These are phyloP conservation scores for Sporobolomyces phaffii DNA, from an alignment of 768 basidiomycete species.

Conservation along the genomic window DNA sequence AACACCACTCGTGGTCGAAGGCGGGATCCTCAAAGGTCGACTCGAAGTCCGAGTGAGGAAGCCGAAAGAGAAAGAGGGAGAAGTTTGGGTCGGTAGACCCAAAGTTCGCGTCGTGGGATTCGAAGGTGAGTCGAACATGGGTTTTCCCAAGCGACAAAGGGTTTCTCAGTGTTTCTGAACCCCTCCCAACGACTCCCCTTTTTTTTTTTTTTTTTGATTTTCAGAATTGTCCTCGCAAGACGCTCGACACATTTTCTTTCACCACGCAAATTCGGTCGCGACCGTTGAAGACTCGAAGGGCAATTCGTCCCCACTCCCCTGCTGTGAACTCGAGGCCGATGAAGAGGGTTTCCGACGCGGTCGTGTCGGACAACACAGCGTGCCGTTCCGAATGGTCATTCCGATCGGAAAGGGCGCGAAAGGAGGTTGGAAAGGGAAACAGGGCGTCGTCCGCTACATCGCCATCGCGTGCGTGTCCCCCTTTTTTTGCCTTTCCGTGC, in stretches of 20 bases:
- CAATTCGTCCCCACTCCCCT: slow-evolving; percentile 48
- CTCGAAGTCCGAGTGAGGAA: slow-evolving; percentile 62
- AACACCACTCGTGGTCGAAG: slow-evolving; percentile 70
- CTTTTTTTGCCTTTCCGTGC: too few relatives aligned
- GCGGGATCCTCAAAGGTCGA: slow-evolving; percentile 63
- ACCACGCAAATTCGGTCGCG: slow-evolving; percentile 58
- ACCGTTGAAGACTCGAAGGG: slow-evolving; percentile 48
- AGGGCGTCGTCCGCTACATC: slow-evolving; percentile 72
- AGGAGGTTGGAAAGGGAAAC: slow-evolving; percentile 55
- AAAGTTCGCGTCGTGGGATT: slow-evolving; percentile 80
- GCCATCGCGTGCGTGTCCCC: slow-evolving; percentile 61
- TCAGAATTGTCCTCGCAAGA: slow-evolving; percentile 48
- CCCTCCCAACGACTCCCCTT: neutral
- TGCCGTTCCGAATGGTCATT: slow-evolving; percentile 69
- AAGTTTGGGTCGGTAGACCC: slow-evolving; percentile 63
- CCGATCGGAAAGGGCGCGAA: slow-evolving; percentile 58
- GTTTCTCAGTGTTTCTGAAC: too few relatives aligned
- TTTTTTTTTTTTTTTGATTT: neutral
- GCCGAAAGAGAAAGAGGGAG: slow-evolving; percentile 54
- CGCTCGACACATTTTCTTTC: slow-evolving; percentile 74
- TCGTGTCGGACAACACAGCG: slow-evolving; percentile 59
- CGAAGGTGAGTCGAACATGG: slow-evolving; percentile 56
- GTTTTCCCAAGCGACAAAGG: too few relatives aligned
- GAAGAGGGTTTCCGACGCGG: slow-evolving; percentile 61
- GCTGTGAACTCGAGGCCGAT: slow-evolving; percentile 47